These are phyloP conservation scores for Orbilia brochopaga DNA, from an alignment of 2,329 filamentous ascomycete species.

Conservation along the genomic window DNA sequence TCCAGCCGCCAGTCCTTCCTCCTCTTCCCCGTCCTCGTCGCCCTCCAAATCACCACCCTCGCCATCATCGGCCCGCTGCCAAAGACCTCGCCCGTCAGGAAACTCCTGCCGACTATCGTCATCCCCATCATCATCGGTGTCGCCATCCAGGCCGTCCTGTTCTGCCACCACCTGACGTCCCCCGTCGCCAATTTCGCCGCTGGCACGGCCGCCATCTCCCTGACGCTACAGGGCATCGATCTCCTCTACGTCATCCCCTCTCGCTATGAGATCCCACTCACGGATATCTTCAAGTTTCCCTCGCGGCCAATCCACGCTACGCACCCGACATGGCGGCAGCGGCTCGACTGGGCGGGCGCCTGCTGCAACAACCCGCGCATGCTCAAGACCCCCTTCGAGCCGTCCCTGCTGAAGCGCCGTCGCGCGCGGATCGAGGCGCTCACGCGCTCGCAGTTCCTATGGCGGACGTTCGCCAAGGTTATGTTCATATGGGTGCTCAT, in stretches of 20 bases:
- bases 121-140: slow-evolving; percentile 34
- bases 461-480: slow-evolving; percentile 2
- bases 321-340: slow-evolving; percentile 39
- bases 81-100: slow-evolving; percentile 33
- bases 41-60: slow-evolving; percentile 30
- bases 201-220: slow-evolving; percentile 31
- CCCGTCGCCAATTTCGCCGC: slow-evolving; percentile 39
- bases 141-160: slow-evolving; percentile 31
- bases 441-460: slow-evolving; percentile 17
- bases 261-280: slow-evolving; percentile 38
- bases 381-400: slow-evolving; percentile 37
- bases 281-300: slow-evolving; percentile 23
- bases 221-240: slow-evolving; percentile 40
- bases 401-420: slow-evolving; percentile 24
- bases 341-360: slow-evolving; percentile 42
- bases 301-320: slow-evolving; percentile 19
- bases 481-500: slow-evolving; percentile 37
- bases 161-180: slow-evolving; percentile 41
- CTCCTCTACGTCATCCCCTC: slow-evolving; percentile 36
- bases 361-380: slow-evolving; percentile 41
- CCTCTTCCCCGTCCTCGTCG: slow-evolving; percentile 35
- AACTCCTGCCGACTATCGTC: slow-evolving; percentile 25
- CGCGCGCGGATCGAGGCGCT: slow-evolving; percentile 17
- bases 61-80: slow-evolving; percentile 43
- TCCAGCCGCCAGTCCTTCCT: slow-evolving; percentile 27